Evolutionary conservation across 83 land plant genomes (phyloP).

Genomic region (Picea abies): DNA sequence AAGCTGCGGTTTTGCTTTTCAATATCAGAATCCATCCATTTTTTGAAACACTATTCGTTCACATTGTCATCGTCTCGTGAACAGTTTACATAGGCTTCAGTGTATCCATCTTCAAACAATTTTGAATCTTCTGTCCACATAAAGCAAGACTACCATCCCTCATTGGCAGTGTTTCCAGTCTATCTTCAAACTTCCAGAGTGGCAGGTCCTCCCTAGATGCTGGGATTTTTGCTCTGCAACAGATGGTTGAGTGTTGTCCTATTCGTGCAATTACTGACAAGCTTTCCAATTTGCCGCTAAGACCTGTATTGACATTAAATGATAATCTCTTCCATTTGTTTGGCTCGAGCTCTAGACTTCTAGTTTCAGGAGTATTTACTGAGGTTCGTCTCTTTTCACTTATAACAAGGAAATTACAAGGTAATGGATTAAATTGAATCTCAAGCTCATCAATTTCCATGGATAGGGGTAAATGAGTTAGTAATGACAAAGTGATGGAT

Average conservation of each 20-base stretch:
- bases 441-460: conserved; percentile 74
- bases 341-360: conserved; percentile 44
- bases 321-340: conserved; percentile 85
- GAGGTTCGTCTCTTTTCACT: conserved; percentile 25
- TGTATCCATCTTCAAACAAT: too few species aligned
- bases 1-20: too few species aligned
- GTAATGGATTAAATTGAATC: conserved; percentile 80
- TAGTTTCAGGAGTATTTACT: conserved; percentile 10
- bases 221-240: conserved; percentile 95
- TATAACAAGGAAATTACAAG: conserved; percentile 64
- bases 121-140: conserved; percentile 81
- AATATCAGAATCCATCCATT: too few species aligned
- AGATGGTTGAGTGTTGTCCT: conserved; percentile 68
- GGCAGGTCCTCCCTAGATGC: conserved; percentile 85
- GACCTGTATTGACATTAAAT: conserved; percentile 73
- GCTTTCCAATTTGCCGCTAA: conserved; percentile 96
- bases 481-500: conserved; percentile 71
- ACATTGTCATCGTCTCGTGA: too few species aligned
- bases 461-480: conserved; percentile 81
- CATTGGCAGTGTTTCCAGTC: conserved; percentile 67
- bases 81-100: too few species aligned
- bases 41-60: too few species aligned
- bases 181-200: conserved; percentile 89
- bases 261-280: conserved; percentile 70
- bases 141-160: conserved; percentile 69